Conservation (phyloP, 257 asterid species). For the Salvia splendens region DNA sequence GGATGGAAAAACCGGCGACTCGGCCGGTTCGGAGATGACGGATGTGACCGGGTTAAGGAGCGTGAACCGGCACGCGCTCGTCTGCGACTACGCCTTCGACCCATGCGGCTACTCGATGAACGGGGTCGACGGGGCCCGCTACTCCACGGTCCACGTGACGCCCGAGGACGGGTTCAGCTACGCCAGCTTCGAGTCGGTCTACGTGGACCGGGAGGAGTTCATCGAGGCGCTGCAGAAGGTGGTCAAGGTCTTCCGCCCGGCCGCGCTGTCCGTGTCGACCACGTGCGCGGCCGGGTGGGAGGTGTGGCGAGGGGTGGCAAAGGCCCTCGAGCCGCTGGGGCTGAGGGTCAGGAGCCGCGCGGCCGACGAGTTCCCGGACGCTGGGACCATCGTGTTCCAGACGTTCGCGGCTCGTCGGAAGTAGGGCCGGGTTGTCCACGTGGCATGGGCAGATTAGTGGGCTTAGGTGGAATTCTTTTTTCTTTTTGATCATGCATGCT, state of each 20-base stretch:
- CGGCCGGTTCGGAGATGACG: constrained; percentile 86
- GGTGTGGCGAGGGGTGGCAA: constrained; percentile 56
- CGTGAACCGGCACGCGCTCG: constrained; percentile 53
- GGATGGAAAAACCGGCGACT: constrained; percentile 59
- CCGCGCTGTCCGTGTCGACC: constrained; percentile 63
- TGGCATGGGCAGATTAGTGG: no score
- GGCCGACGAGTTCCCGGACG: constrained; percentile 63
- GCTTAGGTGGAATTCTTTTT: constrained; percentile 41
- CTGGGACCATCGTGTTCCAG: constrained; percentile 72
- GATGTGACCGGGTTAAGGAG: constrained; percentile 57
- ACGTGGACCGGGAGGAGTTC: constrained; percentile 47
- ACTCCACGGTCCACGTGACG: constrained; percentile 92
- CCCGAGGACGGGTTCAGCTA: constrained; percentile 97
- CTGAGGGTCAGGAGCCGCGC: constrained; percentile 73
- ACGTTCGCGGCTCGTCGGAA: constrained; percentile 59
- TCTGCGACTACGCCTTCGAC: constrained; percentile 89
- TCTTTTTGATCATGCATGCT: constrained; percentile 44
- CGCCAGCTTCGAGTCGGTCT: constrained; percentile 81
- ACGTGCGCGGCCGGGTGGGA: constrained; percentile 52
- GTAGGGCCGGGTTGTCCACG: constrained; percentile 13
- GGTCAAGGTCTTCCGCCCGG: constrained; percentile 75
- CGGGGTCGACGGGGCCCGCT: constrained; percentile 69
- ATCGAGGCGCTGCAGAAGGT: constrained; percentile 51
- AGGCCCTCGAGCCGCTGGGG: constrained; percentile 70
- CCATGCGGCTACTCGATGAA: constrained; percentile 98